Conservation (phyloP, 495 filamentous ascomycete genomes). For the Amphirosellinia nigrospora region DNA sequence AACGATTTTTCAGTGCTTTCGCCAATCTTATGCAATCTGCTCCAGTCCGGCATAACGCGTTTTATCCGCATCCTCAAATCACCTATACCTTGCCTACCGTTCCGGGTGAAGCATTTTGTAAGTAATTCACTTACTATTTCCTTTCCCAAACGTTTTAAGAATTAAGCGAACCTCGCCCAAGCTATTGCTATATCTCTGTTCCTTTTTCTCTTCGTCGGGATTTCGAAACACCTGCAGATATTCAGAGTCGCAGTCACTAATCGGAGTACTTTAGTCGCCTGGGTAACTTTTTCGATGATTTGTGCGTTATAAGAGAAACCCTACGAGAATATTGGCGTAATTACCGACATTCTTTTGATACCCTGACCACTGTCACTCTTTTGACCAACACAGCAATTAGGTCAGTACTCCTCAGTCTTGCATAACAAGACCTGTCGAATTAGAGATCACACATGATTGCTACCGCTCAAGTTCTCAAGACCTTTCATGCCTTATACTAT, state of each 20-base stretch:
- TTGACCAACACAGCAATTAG: constrained; percentile 15
- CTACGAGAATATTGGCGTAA: neutral
- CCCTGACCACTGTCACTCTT: neutral
- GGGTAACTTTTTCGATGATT: constrained; percentile 17
- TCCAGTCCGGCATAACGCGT: neutral
- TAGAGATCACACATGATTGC: too few relatives aligned
- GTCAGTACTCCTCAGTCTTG: neutral
- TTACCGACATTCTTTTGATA: neutral
- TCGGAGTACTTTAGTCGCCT: neutral
- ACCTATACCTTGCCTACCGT: neutral
- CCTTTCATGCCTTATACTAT: neutral
- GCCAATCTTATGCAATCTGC: neutral
- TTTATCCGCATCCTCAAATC: neutral
- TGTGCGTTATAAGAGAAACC: neutral
- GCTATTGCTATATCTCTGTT: neutral
- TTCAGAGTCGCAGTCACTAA: neutral
- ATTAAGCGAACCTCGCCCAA: neutral
- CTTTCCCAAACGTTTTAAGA: neutral
- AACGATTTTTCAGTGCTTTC: neutral
- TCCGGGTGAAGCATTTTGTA: constrained; percentile 9
- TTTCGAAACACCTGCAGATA: neutral
- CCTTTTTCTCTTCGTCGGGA: too few relatives aligned
- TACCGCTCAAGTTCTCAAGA: neutral
- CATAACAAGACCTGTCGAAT: neutral
- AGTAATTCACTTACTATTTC: neutral